Evolutionary conservation across 1,139 yeast species (phyloP), one percentile per base, ranked within the genome.

Genomic region (Suhomyces guaymorum): DNA sequence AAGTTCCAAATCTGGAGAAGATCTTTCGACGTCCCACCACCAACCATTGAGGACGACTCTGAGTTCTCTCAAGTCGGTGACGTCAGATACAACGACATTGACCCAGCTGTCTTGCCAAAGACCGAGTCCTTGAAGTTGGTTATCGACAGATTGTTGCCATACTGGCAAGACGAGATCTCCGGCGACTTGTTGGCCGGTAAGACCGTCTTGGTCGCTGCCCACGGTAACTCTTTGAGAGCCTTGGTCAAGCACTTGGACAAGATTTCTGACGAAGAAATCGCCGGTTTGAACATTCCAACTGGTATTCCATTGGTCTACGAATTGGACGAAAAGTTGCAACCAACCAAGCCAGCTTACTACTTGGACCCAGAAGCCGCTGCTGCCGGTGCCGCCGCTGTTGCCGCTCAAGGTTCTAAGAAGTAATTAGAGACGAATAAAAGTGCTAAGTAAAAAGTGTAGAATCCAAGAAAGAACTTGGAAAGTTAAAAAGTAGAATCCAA

Each of bases 331-430:
- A 61, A 76, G 59, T 83, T 90, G 72, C 80, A 80, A 71, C 97
- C 97, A 70, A 75, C 82, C 61, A 89, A 89, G 81, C 87, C 90
- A 50, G 83, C 95, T 54, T 87, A 89, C 78, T 90, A 90, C 82
- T 83, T 90, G 73, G 97, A 90, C 73, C 97, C 97, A 57, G 97
- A 88, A 75, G 97, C 97, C 60, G 97, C 97, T 61, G 96, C 89
- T 49, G 97, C 97, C 42, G 97, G 97, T 77, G 97, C 97, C 50
- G 97, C 97, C 59, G 97, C 97, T 43, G 97, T 90, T 54, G 97
- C 97, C 56, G 88, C 88, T 59, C 97, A 90, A 77, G 97, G 97
- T 67, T 53, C 68, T 28, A 71, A 70, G 63, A 66, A 70, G 56
- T 67, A 66, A 23, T 10, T n/a, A 23, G 25, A 6, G 5, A 5